phyloP scores from a whole-genome alignment of 2,329 filamentous ascomycete species.

The Aspergillus fructus region DNA sequence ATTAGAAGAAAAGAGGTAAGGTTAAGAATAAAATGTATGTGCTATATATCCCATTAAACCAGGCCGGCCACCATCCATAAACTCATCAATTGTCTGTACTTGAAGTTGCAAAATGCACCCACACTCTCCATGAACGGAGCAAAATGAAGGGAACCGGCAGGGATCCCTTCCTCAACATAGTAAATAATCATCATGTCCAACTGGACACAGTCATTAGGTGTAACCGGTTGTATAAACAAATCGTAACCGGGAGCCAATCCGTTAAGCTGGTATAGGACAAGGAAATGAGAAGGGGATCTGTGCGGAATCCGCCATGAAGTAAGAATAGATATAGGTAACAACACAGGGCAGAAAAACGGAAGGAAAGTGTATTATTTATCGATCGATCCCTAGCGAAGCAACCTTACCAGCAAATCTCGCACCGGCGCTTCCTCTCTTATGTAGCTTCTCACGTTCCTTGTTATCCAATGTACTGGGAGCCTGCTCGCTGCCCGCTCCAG shows the following conservation, averaged over 20 bases:
- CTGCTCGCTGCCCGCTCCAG: slow-evolving; percentile 28
- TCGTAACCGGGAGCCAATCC: background rate
- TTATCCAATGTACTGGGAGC: slow-evolving; percentile 32
- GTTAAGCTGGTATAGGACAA: slow-evolving; percentile 2
- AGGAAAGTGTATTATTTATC: slow-evolving; percentile 24
- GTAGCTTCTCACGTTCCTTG: slow-evolving; percentile 67
- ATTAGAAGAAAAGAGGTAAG: background rate
- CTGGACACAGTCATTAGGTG: slow-evolving; percentile 2
- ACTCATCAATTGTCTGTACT: slow-evolving; percentile 1
- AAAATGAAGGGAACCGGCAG: background rate
- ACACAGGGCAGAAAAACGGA: background rate
- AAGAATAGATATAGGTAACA: slow-evolving; percentile 9
- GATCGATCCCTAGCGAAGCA: slow-evolving; percentile 43
- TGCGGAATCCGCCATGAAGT: slow-evolving; percentile 12
- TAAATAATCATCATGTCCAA: slow-evolving; percentile 8
- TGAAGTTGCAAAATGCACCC: background rate
- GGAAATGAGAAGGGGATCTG: background rate
- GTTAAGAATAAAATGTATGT: background rate
- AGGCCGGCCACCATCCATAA: background rate
- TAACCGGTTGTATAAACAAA: slow-evolving; percentile 3
- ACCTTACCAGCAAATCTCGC: slow-evolving; percentile 61
- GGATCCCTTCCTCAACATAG: background rate
- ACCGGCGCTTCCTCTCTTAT: slow-evolving; percentile 77
- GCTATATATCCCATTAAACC: background rate
- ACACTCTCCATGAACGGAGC: background rate